Evolutionary conservation across 2,329 filamentous ascomycete species (phyloP).

Genomic region (Dissoconium aciculare): DNA sequence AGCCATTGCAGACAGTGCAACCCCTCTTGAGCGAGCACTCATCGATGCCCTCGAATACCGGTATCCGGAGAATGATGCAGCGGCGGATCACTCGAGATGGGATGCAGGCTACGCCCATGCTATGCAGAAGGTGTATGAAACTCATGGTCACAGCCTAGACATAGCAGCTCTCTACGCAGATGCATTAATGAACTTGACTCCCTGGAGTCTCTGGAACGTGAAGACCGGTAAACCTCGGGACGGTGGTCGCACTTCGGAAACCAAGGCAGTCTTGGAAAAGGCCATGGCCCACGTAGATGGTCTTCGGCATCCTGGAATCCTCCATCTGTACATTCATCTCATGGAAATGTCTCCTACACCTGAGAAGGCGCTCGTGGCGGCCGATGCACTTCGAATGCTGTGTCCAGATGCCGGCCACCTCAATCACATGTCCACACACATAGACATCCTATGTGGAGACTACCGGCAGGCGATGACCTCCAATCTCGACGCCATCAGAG

Average conservation of each 20-base stretch:
- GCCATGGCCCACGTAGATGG: constrained; percentile 39
- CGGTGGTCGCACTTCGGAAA: constrained; percentile 43
- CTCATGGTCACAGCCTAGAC: constrained; percentile 44
- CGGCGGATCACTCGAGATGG: constrained; percentile 28
- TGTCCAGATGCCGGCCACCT: constrained; percentile 57
- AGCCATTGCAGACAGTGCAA: constrained; percentile 23
- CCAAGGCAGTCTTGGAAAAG: constrained; percentile 42
- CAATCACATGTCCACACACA: constrained; percentile 62
- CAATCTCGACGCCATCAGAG: constrained; percentile 50
- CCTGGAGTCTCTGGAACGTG: constrained; percentile 51
- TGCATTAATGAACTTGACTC: constrained; percentile 49
- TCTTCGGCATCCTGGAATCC: constrained; percentile 48
- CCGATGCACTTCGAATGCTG: constrained; percentile 47
- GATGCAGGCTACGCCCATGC: constrained; percentile 47
- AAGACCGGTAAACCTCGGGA: constrained; percentile 41
- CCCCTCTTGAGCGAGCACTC: constrained; percentile 46
- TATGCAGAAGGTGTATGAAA: constrained; percentile 41
- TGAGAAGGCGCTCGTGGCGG: constrained; percentile 45
- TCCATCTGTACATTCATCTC: constrained; percentile 64
- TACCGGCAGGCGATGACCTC: constrained; percentile 52
- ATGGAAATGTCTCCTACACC: constrained; percentile 61
- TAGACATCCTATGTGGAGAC: constrained; percentile 59
- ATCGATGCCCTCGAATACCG: constrained; percentile 47
- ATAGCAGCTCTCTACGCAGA: constrained; percentile 50
- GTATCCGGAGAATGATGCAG: constrained; percentile 32